Conservation (phyloP, 352 stramenopile species). For the Saprolegnia diclina region DNA sequence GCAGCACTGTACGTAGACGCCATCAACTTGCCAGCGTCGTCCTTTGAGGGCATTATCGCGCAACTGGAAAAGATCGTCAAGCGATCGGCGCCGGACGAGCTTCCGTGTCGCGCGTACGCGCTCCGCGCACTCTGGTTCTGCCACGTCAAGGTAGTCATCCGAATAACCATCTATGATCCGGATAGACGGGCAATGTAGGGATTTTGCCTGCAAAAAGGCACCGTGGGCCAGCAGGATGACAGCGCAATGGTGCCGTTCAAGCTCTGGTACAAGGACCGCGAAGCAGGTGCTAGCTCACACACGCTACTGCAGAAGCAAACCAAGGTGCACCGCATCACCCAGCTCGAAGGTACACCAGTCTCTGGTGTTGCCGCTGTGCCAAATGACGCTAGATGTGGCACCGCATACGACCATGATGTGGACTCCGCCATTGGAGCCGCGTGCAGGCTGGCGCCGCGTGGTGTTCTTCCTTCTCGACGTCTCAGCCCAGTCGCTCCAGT, state of each 20-base stretch:
- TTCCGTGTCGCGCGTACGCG: conserved; percentile 3
- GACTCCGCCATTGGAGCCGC: too few relatives aligned
- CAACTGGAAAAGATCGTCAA: conserved; percentile 3
- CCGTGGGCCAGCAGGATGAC: conserved; percentile 3
- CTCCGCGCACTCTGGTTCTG: conserved; percentile 22
- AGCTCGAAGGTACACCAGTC: too few relatives aligned
- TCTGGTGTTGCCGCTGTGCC: too few relatives aligned
- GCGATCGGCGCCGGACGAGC: neutral
- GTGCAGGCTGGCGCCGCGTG: too few relatives aligned
- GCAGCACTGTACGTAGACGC: conserved; percentile 16
- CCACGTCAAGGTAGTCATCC: conserved; percentile 14
- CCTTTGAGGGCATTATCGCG: conserved; percentile 1
- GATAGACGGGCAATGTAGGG: neutral
- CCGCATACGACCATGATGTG: too few relatives aligned
- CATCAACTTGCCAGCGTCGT: neutral
- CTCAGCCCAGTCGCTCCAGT: too few relatives aligned
- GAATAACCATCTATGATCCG: neutral
- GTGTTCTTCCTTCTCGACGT: too few relatives aligned
- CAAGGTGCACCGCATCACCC: neutral
- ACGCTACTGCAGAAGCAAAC: neutral
- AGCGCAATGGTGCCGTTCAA: neutral
- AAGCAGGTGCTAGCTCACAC: neutral
- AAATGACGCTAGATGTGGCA: too few relatives aligned
- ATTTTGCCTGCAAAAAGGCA: conserved; percentile 7
- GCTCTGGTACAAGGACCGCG: conserved; percentile 19